Evolutionary conservation across 2,329 filamentous ascomycete genomes (phyloP).

Genomic region (Stemphylium vesicarium): DNA sequence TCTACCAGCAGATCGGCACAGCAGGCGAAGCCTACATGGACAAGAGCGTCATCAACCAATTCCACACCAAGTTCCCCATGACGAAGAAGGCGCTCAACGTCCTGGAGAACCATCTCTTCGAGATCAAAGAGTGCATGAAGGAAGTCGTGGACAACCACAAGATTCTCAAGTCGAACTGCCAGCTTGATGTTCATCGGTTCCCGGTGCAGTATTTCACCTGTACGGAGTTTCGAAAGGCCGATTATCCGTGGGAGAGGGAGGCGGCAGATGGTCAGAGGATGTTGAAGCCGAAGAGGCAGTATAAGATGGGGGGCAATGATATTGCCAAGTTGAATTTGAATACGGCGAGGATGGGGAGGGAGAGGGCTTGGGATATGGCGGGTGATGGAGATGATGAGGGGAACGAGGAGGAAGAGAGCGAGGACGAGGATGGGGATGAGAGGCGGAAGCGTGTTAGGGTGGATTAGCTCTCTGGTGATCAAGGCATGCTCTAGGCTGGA

Average conservation of each 20-base stretch:
- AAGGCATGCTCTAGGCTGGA: background rate
- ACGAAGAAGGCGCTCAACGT: constrained; percentile 52
- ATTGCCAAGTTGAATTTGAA: constrained; percentile 35
- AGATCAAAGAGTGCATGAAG: constrained; percentile 54
- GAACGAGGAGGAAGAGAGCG: background rate
- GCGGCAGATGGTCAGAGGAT: constrained; percentile 8
- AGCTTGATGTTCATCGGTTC: constrained; percentile 47
- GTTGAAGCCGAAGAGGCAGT: constrained; percentile 19
- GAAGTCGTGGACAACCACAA: constrained; percentile 43
- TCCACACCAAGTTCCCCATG: constrained; percentile 53
- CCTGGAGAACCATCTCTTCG: constrained; percentile 49
- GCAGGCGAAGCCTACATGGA: constrained; percentile 55
- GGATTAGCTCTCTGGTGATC: background rate
- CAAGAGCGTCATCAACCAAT: constrained; percentile 45
- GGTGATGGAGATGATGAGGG: constrained; percentile 8
- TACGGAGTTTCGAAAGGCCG: constrained; percentile 46
- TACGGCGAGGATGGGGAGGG: constrained; percentile 20
- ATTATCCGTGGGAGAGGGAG: constrained; percentile 50
- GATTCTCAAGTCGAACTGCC: constrained; percentile 50
- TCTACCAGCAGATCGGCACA: constrained; percentile 51
- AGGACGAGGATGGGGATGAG: constrained; percentile 11
- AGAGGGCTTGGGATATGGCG: constrained; percentile 11
- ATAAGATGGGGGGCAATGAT: constrained; percentile 36
- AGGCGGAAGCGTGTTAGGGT: constrained; percentile 9
- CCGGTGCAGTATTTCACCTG: constrained; percentile 55